Evolutionary conservation across 352 stramenopile genomes (phyloP).

Genomic region (Globisporangium paddicum): DNA sequence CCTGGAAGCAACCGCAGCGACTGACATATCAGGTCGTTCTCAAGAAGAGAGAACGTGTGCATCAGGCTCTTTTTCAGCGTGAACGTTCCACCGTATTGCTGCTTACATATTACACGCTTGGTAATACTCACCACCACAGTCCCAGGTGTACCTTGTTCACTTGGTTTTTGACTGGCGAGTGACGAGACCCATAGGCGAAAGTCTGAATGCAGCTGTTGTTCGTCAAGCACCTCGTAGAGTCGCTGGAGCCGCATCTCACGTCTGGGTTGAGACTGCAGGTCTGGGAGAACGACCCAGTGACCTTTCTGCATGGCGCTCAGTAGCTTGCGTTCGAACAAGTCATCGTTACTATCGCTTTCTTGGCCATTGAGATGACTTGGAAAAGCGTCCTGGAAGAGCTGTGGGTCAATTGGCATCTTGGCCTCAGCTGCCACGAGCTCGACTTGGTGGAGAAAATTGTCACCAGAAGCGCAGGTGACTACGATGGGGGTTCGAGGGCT

Average conservation of each 20-base stretch:
- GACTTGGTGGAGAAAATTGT: conserved; percentile 36
- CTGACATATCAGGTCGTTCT: conserved; percentile 13
- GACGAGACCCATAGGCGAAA: conserved; percentile 61
- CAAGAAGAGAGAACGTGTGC: conserved; percentile 22
- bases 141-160: neutral
- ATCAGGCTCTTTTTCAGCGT: conserved; percentile 21
- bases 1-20: neutral
- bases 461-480: conserved; percentile 19
- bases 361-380: conserved; percentile 1
- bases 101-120: conserved; percentile 2
- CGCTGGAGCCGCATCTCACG: conserved; percentile 20
- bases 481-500: conserved; percentile 26
- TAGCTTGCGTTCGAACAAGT: conserved; percentile 33
- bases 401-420: conserved; percentile 28
- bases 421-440: conserved; percentile 20
- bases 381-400: conserved; percentile 5
- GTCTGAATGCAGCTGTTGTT: conserved; percentile 35
- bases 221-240: conserved; percentile 28
- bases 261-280: conserved; percentile 21
- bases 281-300: conserved; percentile 45
- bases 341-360: conserved; percentile 3
- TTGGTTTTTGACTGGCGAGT: neutral
- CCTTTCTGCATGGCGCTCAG: conserved; percentile 41
- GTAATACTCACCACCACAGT: neutral
- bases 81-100: conserved; percentile 14